These are phyloP conservation scores for Boletus pseudopeckii DNA, from an alignment of 768 basidiomycete species.

Conservation along the genomic window DNA sequence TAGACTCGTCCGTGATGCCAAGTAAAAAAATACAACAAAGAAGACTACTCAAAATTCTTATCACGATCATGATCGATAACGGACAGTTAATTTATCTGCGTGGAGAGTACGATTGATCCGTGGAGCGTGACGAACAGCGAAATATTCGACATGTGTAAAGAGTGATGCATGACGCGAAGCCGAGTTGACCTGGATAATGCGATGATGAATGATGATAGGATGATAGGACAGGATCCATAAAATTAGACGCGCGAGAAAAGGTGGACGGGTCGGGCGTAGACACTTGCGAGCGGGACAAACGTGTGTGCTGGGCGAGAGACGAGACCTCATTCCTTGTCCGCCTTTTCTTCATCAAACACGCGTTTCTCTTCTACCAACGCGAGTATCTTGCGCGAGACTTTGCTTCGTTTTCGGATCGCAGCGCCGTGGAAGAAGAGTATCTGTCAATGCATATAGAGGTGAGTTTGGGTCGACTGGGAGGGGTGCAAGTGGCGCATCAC, in stretches of 20 bases:
- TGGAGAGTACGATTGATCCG: background rate
- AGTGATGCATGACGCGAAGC: background rate
- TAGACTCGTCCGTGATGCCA: no score
- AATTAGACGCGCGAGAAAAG: no score
- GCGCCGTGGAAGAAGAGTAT: conserved; percentile 32
- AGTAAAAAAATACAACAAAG: background rate
- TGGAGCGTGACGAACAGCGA: background rate
- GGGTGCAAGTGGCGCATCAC: background rate
- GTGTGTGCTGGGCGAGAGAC: no score
- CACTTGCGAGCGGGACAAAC: no score
- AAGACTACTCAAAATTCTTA: background rate
- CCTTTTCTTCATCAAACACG: background rate
- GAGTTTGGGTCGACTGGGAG: no score
- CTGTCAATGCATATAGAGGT: conserved; percentile 4
- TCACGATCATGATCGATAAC: background rate
- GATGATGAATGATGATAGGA: background rate
- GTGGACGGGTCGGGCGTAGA: no score
- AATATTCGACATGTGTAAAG: no score
- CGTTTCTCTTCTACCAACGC: conserved; percentile 8
- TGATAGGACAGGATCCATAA: no score
- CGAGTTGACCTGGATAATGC: background rate
- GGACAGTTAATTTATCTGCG: background rate
- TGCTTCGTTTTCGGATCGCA: conserved; percentile 31
- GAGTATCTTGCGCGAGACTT: conserved; percentile 24
- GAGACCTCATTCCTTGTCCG: conserved; percentile 2